phyloP scores from a whole-genome alignment of 768 basidiomycete species.

The Phaeotremella fagi region DNA sequence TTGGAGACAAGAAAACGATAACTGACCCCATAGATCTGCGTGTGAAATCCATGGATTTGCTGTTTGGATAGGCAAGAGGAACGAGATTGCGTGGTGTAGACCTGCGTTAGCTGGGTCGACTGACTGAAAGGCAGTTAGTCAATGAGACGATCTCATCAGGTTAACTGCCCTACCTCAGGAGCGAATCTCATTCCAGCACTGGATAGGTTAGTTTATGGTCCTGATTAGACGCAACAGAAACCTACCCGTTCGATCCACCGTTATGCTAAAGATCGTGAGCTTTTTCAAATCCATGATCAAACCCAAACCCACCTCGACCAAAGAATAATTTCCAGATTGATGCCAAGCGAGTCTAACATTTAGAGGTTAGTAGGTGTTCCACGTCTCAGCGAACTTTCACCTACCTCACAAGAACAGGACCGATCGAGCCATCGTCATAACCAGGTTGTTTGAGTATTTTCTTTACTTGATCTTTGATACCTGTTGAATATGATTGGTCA shows the following conservation, averaged over 20 bases:
- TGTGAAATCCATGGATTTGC: constrained; percentile 49
- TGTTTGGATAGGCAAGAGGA: constrained; percentile 46
- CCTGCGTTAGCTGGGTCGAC: constrained; percentile 43
- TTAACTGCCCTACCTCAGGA: constrained; percentile 30
- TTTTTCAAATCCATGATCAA: not conserved
- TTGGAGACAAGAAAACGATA: not conserved
- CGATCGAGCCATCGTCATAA: constrained; percentile 47
- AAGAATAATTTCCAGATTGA: constrained; percentile 45
- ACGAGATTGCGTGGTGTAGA: constrained; percentile 47
- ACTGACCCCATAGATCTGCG: constrained; percentile 45
- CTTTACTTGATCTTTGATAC: constrained; percentile 39
- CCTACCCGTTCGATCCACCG: constrained; percentile 44
- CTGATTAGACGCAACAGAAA: not conserved
- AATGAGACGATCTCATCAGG: not conserved
- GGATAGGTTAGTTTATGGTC: constrained; percentile 8
- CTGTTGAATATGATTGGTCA: constrained; percentile 6
- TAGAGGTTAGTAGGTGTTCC: not conserved
- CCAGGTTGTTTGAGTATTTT: constrained; percentile 46
- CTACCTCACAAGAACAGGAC: constrained; percentile 47
- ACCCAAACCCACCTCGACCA: constrained; percentile 34
- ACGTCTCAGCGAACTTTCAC: constrained; percentile 52
- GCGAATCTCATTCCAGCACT: constrained; percentile 46
- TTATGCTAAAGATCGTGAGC: constrained; percentile 24
- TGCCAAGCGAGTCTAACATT: constrained; percentile 47
- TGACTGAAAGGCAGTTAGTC: constrained; percentile 12